phyloP scores from a whole-genome alignment of 1,284 basidiomycete genomes.

The Ustilago vetiveriae region DNA sequence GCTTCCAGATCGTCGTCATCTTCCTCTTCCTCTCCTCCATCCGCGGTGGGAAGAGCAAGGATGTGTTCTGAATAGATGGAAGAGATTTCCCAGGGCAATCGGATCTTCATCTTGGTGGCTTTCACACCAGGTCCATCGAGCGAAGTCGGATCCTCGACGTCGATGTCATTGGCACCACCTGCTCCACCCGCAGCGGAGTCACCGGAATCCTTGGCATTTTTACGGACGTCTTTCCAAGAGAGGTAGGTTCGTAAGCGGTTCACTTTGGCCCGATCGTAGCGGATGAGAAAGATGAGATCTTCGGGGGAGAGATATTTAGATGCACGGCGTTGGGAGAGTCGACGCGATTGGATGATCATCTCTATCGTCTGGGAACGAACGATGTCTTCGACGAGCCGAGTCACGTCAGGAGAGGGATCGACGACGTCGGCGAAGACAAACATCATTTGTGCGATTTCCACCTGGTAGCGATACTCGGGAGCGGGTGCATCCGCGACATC shows the following conservation, averaged over 20 bases:
- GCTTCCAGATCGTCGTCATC: slow-evolving; percentile 92
- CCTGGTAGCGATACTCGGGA: slow-evolving; percentile 58
- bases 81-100: slow-evolving; percentile 93
- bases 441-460: slow-evolving; percentile 89
- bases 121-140: slow-evolving; percentile 72
- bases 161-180: slow-evolving; percentile 32
- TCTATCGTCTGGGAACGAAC: slow-evolving; percentile 93
- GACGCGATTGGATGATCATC: slow-evolving; percentile 88
- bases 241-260: slow-evolving; percentile 91
- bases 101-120: slow-evolving; percentile 91
- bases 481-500: slow-evolving; percentile 15
- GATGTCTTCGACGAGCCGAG: slow-evolving; percentile 92
- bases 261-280: slow-evolving; percentile 92
- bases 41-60: slow-evolving; percentile 75
- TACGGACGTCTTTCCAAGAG: slow-evolving; percentile 98
- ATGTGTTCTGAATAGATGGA: slow-evolving; percentile 78
- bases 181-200: slow-evolving; percentile 74
- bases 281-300: slow-evolving; percentile 94
- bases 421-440: slow-evolving; percentile 96
- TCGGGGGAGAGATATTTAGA: slow-evolving; percentile 88
- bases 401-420: slow-evolving; percentile 85
- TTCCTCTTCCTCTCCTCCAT: slow-evolving; percentile 87
- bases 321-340: slow-evolving; percentile 80
- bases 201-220: slow-evolving; percentile 83
- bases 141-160: slow-evolving; percentile 28